Base-by-base conservation (phyloP, 176 grass and related monocot genomes). In the Typha latifolia region DNA sequence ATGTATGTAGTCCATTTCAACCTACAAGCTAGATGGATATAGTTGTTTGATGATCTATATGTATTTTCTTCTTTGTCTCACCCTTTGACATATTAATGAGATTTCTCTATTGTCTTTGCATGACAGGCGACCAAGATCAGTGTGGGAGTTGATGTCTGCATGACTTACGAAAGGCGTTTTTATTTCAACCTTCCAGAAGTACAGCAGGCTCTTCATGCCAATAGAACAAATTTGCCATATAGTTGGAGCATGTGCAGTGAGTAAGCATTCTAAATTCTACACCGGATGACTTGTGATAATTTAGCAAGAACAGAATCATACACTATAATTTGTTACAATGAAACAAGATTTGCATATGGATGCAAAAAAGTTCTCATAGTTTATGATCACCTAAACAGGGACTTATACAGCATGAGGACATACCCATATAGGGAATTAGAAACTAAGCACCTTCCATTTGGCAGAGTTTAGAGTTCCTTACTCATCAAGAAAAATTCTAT, bases 161-260 rank as follows among this genome's bases (percentile, higher is more conserved):
- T 99, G 86, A 79, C 81, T 9, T 85, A 87, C 2, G 94, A 99
- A 69, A 93, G 94, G 50, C 66, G 51, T 65, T 99, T 85, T 83
- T 99, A 99, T 74, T 93, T 93, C 66, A 99, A 90, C 52, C 81
- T 93, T 62, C 94, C 86, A 63, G 86, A 99, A 83, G 94, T 99
- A 62, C 94, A 99, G 80, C 72, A 68, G 20, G 89, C 94, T 68
- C 79, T 99, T 10, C 86, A 99, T 85, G 94, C 94, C 50, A 99
- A 99, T 49, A 82, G 86, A 69, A 99, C 94, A 7, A 85, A 81
- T 50, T 74, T 99, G 79, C 84, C 83, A 2, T 93, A 93, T 72
- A 63, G 76, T 4, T 99, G 94, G 94, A 72, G 79, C 84, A 99
- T 93, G 89, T 99, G 94, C 70, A 99, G 94, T 43, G 78, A 76